Evolutionary conservation across 78 protist species (phyloP).

Genomic region (Pigoraptor vietnamica): DNA sequence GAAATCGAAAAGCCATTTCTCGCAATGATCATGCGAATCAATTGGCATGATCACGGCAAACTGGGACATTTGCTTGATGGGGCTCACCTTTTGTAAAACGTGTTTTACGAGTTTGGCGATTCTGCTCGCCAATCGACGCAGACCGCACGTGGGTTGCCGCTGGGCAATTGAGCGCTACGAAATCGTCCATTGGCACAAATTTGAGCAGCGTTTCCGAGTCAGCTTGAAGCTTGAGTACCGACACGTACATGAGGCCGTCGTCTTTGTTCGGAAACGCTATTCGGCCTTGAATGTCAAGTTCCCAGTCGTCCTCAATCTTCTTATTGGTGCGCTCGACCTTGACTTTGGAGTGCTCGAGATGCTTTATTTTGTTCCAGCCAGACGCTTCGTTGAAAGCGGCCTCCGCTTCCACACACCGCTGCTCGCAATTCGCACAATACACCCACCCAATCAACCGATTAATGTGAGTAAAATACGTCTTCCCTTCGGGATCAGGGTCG

Average conservation of each 20-base stretch:
- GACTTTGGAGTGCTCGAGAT: neutral
- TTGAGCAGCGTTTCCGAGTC: neutral
- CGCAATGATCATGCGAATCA: no score
- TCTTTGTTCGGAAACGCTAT: neutral
- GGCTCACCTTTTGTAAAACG: neutral
- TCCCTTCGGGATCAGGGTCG: neutral
- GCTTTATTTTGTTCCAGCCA: neutral
- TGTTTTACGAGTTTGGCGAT: neutral
- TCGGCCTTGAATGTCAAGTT: neutral
- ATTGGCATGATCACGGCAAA: neutral
- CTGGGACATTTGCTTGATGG: neutral
- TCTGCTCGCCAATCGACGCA: neutral
- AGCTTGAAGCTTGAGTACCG: neutral
- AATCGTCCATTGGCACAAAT: neutral
- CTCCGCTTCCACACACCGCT: neutral
- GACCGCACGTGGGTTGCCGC: no score
- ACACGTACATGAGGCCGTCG: neutral
- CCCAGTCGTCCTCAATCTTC: neutral
- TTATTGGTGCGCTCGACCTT: neutral
- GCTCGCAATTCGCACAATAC: neutral
- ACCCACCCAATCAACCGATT: neutral
- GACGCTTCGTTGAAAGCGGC: neutral
- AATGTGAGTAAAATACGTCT: neutral
- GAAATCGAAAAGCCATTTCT: no score
- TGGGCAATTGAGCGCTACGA: neutral